Evolutionary conservation across 306 rosid species (phyloP).

Genomic region (Prinsepia uniflora): DNA sequence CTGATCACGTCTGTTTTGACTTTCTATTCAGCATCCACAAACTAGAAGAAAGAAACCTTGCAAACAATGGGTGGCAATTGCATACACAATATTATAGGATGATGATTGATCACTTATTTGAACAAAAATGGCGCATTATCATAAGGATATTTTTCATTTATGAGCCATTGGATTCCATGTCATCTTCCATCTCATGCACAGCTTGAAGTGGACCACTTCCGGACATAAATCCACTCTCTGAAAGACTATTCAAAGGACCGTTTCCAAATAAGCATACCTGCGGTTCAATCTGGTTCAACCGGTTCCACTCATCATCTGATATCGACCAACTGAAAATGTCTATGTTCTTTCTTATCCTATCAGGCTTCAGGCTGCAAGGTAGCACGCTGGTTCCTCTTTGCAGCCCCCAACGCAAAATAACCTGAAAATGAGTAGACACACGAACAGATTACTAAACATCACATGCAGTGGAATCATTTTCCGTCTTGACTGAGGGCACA

Average conservation of each 20-base stretch:
- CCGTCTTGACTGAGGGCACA: neutral
- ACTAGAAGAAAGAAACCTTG: constrained; percentile 11
- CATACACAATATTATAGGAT: constrained; percentile 2
- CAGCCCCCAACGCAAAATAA: constrained; percentile 40
- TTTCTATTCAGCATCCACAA: constrained; percentile 30
- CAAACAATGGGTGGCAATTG: constrained; percentile 10
- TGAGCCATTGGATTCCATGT: constrained; percentile 37
- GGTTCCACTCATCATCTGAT: constrained; percentile 40
- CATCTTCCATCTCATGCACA: constrained; percentile 44
- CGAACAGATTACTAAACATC: neutral
- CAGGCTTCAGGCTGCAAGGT: constrained; percentile 40
- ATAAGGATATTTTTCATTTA: neutral
- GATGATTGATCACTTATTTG: constrained; percentile 27
- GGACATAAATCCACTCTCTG: constrained; percentile 31
- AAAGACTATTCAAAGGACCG: constrained; percentile 34
- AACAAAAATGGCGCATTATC: constrained; percentile 14
- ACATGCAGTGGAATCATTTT: neutral
- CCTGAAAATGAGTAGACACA: constrained; percentile 17
- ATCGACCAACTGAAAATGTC: constrained; percentile 43
- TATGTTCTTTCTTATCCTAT: constrained; percentile 33
- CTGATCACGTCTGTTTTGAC: constrained; percentile 12
- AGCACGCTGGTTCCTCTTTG: constrained; percentile 47
- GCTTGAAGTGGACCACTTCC: constrained; percentile 49
- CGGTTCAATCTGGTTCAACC: constrained; percentile 41
- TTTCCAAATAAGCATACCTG: constrained; percentile 49